A percentile compares a stretch with the other conserved stretches of the same genome.
These are phyloP conservation scores for Tylopilus subfusipes DNA, from an alignment of 768 basidiomycete species.

Conservation along the genomic window DNA sequence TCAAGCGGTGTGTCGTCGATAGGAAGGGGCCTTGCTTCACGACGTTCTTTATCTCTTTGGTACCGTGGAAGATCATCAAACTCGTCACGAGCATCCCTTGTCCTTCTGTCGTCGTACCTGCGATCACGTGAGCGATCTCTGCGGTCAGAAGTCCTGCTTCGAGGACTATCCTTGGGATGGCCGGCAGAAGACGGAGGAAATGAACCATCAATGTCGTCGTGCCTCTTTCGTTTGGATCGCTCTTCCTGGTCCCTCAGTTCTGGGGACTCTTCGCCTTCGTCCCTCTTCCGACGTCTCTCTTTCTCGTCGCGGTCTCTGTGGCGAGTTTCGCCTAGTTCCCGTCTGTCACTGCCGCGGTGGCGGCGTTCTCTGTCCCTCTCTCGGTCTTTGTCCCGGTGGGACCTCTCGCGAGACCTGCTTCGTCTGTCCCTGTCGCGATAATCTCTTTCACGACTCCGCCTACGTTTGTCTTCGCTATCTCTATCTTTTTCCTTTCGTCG, in stretches of 20 bases:
- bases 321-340: conserved; percentile 52
- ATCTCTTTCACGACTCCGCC: conserved; percentile 57
- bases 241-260: conserved; percentile 47
- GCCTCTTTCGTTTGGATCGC: conserved; percentile 62
- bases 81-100: conserved; percentile 53
- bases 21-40: conserved; percentile 38
- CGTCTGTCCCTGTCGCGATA: conserved; percentile 47
- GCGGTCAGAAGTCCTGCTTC: conserved; percentile 41
- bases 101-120: conserved; percentile 49
- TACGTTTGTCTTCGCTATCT: conserved; percentile 56
- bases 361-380: conserved; percentile 34
- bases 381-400: conserved; percentile 37
- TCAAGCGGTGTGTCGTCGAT: conserved; percentile 40
- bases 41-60: conserved; percentile 41
- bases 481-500: conserved; percentile 48
- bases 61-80: conserved; percentile 52
- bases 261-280: conserved; percentile 52
- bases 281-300: conserved; percentile 64
- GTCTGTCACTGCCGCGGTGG: conserved; percentile 45
- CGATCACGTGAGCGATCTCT: conserved; percentile 53
- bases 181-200: conserved; percentile 35
- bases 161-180: conserved; percentile 47
- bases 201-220: conserved; percentile 50
- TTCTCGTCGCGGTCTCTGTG: conserved; percentile 51
- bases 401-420: conserved; percentile 50